phyloP scores from a whole-genome alignment of 1,284 basidiomycete genomes.

The Agroathelia rolfsii region DNA sequence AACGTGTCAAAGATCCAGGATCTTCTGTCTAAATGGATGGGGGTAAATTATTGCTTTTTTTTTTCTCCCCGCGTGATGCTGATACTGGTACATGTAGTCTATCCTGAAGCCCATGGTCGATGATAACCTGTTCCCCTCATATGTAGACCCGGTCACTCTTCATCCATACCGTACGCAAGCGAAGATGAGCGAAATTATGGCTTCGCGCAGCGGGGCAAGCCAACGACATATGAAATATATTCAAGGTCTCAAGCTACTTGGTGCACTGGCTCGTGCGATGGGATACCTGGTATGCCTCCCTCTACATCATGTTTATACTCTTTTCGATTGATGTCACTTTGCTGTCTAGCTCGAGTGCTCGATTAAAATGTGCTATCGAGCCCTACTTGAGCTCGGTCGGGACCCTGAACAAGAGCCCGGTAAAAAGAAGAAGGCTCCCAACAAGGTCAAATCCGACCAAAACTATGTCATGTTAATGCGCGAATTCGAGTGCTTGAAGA shows the following conservation, averaged over 20 bases:
- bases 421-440: slow-evolving; percentile 24
- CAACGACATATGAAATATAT: too few relatives aligned
- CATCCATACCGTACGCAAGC: slow-evolving; percentile 46
- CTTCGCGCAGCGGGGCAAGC: slow-evolving; percentile 35
- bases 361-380: slow-evolving; percentile 65
- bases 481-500: slow-evolving; percentile 50
- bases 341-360: slow-evolving; percentile 68
- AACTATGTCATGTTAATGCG: slow-evolving; percentile 29
- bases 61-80: slow-evolving; percentile 2
- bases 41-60: slow-evolving; percentile 35
- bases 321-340: neutral
- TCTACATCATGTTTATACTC: neutral
- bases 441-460: slow-evolving; percentile 30
- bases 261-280: slow-evolving; percentile 67
- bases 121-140: slow-evolving; percentile 16
- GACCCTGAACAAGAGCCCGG: slow-evolving; percentile 21
- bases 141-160: slow-evolving; percentile 32
- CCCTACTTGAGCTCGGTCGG: slow-evolving; percentile 35
- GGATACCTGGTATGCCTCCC: slow-evolving; percentile 56
- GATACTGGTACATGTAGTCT: slow-evolving; percentile 21
- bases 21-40: slow-evolving; percentile 57
- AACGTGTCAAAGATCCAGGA: slow-evolving; percentile 48
- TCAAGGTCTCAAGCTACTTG: slow-evolving; percentile 34
- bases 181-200: slow-evolving; percentile 25
- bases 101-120: slow-evolving; percentile 27